These are phyloP conservation scores for Ophiocordyceps camponoti-leonardi DNA, from an alignment of 2,329 filamentous ascomycete genomes.

Conservation along the genomic window DNA sequence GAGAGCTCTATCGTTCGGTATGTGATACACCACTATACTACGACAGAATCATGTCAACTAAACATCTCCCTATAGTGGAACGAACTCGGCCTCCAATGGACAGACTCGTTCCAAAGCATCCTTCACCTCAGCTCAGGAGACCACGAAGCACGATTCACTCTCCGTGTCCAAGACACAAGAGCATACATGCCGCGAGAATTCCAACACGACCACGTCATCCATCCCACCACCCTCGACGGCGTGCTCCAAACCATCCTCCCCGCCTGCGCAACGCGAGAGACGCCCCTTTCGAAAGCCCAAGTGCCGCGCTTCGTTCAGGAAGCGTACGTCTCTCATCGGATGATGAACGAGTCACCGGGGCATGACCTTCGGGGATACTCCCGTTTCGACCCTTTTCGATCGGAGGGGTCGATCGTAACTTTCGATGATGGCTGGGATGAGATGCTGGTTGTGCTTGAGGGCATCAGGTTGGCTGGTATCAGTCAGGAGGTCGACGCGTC, in stretches of 20 bases:
- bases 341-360: background rate
- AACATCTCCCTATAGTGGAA: background rate
- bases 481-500: background rate
- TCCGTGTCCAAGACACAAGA: background rate
- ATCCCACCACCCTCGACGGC: background rate
- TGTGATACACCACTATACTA: background rate
- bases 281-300: background rate
- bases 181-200: background rate
- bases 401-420: background rate
- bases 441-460: background rate
- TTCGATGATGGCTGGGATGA: background rate
- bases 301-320: background rate
- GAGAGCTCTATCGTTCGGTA: background rate
- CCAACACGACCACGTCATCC: background rate
- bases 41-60: no score
- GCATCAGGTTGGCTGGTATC: background rate
- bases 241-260: background rate
- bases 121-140: background rate
- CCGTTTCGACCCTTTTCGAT: background rate
- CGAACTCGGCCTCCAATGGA: background rate
- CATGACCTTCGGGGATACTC: background rate
- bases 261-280: no score
- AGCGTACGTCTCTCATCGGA: background rate
- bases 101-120: background rate
- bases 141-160: background rate